Evolutionary conservation across 1,139 yeast genomes (phyloP).

Genomic region (Pichia kudriavzevii): DNA sequence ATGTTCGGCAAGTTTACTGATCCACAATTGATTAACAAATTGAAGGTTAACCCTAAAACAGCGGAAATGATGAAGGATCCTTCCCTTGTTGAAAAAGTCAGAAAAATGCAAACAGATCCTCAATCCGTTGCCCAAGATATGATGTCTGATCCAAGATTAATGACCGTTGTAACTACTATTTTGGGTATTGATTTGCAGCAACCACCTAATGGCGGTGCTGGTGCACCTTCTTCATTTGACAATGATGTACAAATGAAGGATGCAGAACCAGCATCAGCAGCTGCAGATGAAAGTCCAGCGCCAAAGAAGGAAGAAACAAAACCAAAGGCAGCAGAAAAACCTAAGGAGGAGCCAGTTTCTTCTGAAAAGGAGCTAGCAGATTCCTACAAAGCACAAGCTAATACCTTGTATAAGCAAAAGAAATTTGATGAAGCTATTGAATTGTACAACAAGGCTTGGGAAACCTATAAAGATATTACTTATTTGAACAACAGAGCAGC

Average conservation of each 20-base stretch:
- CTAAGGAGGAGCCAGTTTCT: slow-evolving; percentile 25
- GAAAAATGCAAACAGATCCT: slow-evolving; percentile 65
- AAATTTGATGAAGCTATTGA: slow-evolving; percentile 91
- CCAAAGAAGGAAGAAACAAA: slow-evolving; percentile 18
- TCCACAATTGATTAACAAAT: slow-evolving; percentile 69
- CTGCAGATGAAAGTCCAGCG: slow-evolving; percentile 4
- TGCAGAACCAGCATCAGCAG: slow-evolving; percentile 13
- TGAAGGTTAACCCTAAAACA: slow-evolving; percentile 81
- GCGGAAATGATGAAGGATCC: slow-evolving; percentile 86
- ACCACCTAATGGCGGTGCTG: slow-evolving; percentile 29
- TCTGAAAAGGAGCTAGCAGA: slow-evolving; percentile 55
- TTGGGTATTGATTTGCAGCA: slow-evolving; percentile 71
- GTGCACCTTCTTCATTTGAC: slow-evolving; percentile 14
- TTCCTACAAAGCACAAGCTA: slow-evolving; percentile 77
- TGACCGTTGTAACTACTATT: slow-evolving; percentile 81
- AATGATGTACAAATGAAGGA: slow-evolving; percentile 26
- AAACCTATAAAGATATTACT: slow-evolving; percentile 73
- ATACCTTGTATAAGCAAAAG: slow-evolving; percentile 74
- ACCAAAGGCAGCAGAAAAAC: slow-evolving; percentile 24
- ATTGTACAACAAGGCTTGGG: slow-evolving; percentile 83
- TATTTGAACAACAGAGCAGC: slow-evolving; percentile 96
- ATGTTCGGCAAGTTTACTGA: slow-evolving; percentile 52
- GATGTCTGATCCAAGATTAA: slow-evolving; percentile 74
- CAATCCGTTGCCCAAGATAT: slow-evolving; percentile 57
- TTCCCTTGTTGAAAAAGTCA: slow-evolving; percentile 63